Evolutionary conservation across 441 rosid genomes (phyloP).

Genomic region (Daphne laureola): DNA sequence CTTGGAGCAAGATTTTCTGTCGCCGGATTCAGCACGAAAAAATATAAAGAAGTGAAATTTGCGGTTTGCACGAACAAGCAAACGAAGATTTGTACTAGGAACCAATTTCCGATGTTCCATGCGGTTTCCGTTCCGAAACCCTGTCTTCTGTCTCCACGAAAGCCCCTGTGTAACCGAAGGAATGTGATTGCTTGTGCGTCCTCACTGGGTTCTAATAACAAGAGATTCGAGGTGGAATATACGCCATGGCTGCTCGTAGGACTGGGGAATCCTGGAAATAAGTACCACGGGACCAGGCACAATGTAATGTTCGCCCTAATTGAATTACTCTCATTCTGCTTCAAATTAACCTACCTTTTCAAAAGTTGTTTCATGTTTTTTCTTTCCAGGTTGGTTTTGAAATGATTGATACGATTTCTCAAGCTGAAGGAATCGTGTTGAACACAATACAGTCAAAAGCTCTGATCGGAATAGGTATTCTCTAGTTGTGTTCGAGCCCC

Average conservation of each 20-base stretch:
- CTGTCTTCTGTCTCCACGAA: slow-evolving; percentile 31
- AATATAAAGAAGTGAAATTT: too few species aligned
- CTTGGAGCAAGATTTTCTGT: too few species aligned
- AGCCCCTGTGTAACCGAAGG: slow-evolving; percentile 22
- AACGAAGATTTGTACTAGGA: too few species aligned
- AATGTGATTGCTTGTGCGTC: slow-evolving; percentile 32
- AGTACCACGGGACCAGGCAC: slow-evolving; percentile 94
- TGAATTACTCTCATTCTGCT: neutral
- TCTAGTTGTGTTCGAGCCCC: slow-evolving; percentile 3
- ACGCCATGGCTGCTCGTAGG: slow-evolving; percentile 94
- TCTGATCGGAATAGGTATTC: slow-evolving; percentile 82
- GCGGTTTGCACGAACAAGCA: too few species aligned
- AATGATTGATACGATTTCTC: slow-evolving; percentile 69
- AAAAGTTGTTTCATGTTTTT: slow-evolving; percentile 3
- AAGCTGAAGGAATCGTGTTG: slow-evolving; percentile 50
- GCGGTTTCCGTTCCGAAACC: slow-evolving; percentile 42
- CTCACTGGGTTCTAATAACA: slow-evolving; percentile 20
- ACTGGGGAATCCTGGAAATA: slow-evolving; percentile 88
- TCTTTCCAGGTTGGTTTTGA: slow-evolving; percentile 78
- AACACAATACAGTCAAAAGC: slow-evolving; percentile 93
- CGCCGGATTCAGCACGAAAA: too few species aligned
- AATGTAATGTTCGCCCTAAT: slow-evolving; percentile 40
- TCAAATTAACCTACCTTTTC: neutral
- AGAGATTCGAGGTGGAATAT: slow-evolving; percentile 57
- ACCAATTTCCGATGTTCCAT: slow-evolving; percentile 40